These are phyloP conservation scores for Saprolegnia diclina DNA, from an alignment of 352 stramenopile genomes.

Conservation along the genomic window DNA sequence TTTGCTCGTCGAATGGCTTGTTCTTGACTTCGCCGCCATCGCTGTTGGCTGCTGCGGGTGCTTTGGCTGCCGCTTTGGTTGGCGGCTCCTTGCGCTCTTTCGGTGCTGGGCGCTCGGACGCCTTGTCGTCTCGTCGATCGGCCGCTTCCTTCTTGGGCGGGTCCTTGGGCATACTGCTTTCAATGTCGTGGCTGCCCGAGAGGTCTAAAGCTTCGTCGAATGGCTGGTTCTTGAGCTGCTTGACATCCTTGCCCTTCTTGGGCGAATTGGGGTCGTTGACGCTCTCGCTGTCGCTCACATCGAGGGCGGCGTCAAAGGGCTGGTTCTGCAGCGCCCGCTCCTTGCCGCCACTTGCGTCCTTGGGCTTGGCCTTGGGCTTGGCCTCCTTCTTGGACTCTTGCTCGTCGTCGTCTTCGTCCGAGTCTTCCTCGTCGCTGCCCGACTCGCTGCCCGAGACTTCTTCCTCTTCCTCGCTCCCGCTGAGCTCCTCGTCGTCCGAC, in stretches of 20 bases:
- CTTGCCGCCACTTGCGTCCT: conserved; percentile 1
- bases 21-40: conserved; percentile 65
- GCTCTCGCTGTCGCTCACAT: conserved; percentile 29
- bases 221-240: conserved; percentile 64
- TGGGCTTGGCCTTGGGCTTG: conserved; percentile 1
- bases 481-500: conserved; percentile 28
- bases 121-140: conserved; percentile 30
- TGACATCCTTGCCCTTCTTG: conserved; percentile 40
- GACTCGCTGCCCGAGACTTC: conserved; percentile 26
- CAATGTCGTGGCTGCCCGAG: conserved; percentile 69
- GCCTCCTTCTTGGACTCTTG: conserved; percentile 15
- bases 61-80: background rate
- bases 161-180: conserved; percentile 37
- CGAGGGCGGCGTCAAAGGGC: conserved; percentile 21
- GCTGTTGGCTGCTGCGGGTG: conserved; percentile 24
- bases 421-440: conserved; percentile 24
- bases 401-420: conserved; percentile 26
- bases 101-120: background rate
- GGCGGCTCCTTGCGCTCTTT: background rate
- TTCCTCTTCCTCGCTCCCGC: conserved; percentile 23
- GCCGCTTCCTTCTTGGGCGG: conserved; percentile 18
- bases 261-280: conserved; percentile 19
- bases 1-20: conserved; percentile 79
- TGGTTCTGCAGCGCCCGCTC: conserved; percentile 25
- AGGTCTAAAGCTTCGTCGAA: conserved; percentile 83